Conservation (phyloP, 176 grass and related monocot genomes). For the Metroxylon sagu region DNA sequence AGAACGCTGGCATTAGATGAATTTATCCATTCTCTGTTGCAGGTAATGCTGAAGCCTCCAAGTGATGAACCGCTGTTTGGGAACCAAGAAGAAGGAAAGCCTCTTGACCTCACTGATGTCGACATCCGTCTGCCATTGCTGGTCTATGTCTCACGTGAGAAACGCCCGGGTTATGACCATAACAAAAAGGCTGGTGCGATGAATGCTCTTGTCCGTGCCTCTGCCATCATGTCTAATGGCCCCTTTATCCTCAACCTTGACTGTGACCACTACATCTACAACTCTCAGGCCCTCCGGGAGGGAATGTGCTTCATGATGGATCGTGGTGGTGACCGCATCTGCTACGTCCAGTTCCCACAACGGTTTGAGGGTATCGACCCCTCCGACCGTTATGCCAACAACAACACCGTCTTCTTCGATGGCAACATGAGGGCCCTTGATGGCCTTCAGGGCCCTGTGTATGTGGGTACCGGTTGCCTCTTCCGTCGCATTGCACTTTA, state of each 20-base stretch:
- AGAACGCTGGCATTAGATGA: too few relatives aligned
- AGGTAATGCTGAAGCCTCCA: slow-evolving; percentile 97
- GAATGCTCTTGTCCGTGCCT: slow-evolving; percentile 90
- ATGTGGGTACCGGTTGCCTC: slow-evolving; percentile 86
- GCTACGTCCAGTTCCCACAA: slow-evolving; percentile 93
- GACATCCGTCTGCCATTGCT: slow-evolving; percentile 90
- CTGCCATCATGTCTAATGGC: slow-evolving; percentile 97
- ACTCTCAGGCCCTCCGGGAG: slow-evolving; percentile 88
- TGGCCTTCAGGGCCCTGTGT: slow-evolving; percentile 85
- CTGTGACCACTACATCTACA: slow-evolving; percentile 95
- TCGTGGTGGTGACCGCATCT: slow-evolving; percentile 83
- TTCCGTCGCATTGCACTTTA: slow-evolving; percentile 89
- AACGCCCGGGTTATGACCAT: slow-evolving; percentile 95
- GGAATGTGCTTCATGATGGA: slow-evolving; percentile 99
- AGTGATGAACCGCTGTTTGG: slow-evolving; percentile 75
- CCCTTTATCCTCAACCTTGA: slow-evolving; percentile 98
- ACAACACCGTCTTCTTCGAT: slow-evolving; percentile 98
- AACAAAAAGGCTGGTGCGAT: slow-evolving; percentile 99
- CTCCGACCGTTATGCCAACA: slow-evolving; percentile 93
- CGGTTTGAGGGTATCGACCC: slow-evolving; percentile 98
- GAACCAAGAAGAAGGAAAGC: slow-evolving; percentile 41
- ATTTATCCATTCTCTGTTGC: slow-evolving; percentile 6
- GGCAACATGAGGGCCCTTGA: slow-evolving; percentile 91
- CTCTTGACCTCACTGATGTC: slow-evolving; percentile 70
- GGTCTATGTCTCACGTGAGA: slow-evolving; percentile 92